These are phyloP conservation scores for Ogataea pilisensis DNA, from an alignment of 805 yeast species.

Conservation along the genomic window DNA sequence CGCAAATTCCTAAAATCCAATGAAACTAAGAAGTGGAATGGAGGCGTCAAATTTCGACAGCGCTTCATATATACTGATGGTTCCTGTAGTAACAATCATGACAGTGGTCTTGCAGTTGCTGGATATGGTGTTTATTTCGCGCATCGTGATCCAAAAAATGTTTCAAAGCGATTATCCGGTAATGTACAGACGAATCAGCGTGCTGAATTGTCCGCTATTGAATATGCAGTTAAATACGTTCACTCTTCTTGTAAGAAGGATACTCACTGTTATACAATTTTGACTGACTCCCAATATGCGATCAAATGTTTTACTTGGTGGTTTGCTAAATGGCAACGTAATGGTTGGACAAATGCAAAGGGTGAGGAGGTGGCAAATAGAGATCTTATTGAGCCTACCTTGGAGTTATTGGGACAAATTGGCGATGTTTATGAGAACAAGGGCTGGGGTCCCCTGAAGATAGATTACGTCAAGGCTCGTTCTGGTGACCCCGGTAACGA, in stretches of 20 bases:
- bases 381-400: constrained; percentile 42
- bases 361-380: constrained; percentile 46
- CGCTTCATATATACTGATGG: constrained; percentile 69
- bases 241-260: constrained; percentile 27
- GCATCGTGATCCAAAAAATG: constrained; percentile 46
- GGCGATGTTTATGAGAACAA: constrained; percentile 32
- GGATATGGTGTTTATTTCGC: constrained; percentile 83
- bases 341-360: constrained; percentile 46
- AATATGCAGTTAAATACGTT: constrained; percentile 43
- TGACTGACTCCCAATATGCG: constrained; percentile 71
- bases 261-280: constrained; percentile 36
- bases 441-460: constrained; percentile 36
- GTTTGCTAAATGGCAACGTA: constrained; percentile 50
- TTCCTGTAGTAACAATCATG: constrained; percentile 52
- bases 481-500: constrained; percentile 67
- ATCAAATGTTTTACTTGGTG: constrained; percentile 54
- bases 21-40: too few relatives aligned
- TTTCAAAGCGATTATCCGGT: constrained; percentile 46
- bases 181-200: constrained; percentile 67
- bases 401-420: constrained; percentile 31
- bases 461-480: constrained; percentile 73
- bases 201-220: constrained; percentile 73
- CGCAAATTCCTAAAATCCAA: too few relatives aligned
- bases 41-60: not conserved
- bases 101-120: constrained; percentile 44